Base-by-base conservation (phyloP, 805 yeast genomes). In the Candida silvicultrix region DNA sequence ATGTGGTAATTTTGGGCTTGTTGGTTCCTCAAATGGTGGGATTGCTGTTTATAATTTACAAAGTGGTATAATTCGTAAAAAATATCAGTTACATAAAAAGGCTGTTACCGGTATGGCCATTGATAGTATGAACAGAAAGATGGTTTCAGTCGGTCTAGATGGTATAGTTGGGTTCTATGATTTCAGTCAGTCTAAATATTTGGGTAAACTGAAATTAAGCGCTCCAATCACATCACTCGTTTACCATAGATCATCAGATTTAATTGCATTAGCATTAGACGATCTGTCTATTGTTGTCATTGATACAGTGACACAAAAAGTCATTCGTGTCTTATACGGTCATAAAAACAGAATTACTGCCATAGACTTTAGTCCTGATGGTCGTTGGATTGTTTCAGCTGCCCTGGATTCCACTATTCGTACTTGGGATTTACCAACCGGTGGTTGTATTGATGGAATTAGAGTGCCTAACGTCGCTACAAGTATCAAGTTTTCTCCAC, bases 381-480 rank as follows among this genome's bases (percentile, higher is more conserved):
- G 97, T 32, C 80, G 97, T 63, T 94, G 98, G 97, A 69, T 94
- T 32, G 81, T 94, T 9, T 80, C 94, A 21, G 81, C 87, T 1
- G 76, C 89, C 1, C 70, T 89, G 49, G 99, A 94, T 62, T 75
- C 87, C 2, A 89, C 98, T 0, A 72, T 94, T 42, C 78, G 99
- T 58, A 89, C 97, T 0, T 94, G 98, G 98, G 98, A 94, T 64
- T 75, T 94, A 49, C 98, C 98, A 38, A 85, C 97, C 1, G 98
- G 99, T 42, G 88, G 90, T 1, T 92, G 98, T 65, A 89, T 94
- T 47, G 99, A 94, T 68, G 97, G 97, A 51, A 81, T 92, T 16
- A 68, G 71, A 44, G 74, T 94, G 22, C 80, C 84, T 2, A 79
- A 74, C 54, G 90, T 89, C n/a, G 95, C 85, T 3, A 89, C 97